Percentiles rank a stretch among this genome's conserved stretches.
Evolutionary conservation across 1,284 basidiomycete species (phyloP).

Genomic region (Heterobasidion occidentale): DNA sequence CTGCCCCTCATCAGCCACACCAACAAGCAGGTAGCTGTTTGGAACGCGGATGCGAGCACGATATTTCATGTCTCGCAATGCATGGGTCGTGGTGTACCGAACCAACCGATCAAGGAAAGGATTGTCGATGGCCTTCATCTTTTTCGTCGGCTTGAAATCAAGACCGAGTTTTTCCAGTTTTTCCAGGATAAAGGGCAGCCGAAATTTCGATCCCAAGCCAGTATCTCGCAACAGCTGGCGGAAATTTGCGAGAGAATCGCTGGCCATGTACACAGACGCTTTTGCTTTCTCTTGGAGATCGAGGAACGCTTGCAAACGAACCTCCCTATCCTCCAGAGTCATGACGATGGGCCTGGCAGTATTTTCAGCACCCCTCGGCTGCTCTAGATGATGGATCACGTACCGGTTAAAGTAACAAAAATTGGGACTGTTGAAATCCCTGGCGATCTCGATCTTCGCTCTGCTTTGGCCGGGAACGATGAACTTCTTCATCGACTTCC

Average conservation of each 20-base stretch:
- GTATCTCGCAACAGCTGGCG: constrained; percentile 34
- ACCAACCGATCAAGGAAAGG: constrained; percentile 47
- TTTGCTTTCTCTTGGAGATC: constrained; percentile 46
- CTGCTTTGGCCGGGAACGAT: constrained; percentile 27
- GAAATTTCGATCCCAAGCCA: constrained; percentile 40
- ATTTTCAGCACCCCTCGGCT: not conserved
- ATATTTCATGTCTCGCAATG: constrained; percentile 51
- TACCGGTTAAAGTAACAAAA: constrained; percentile 55
- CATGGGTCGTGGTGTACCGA: constrained; percentile 15
- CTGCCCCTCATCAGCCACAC: constrained; percentile 67
- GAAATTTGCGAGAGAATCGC: constrained; percentile 38
- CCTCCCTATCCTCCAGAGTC: constrained; percentile 32
- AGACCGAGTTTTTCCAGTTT: constrained; percentile 39
- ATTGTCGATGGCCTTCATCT: constrained; percentile 31
- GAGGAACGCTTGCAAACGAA: constrained; percentile 39
- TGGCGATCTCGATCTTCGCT: constrained; percentile 60
- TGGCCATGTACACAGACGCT: constrained; percentile 39
- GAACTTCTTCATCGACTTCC: constrained; percentile 75
- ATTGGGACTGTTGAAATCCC: constrained; percentile 45
- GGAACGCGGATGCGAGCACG: constrained; percentile 64
- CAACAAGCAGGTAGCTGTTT: constrained; percentile 56
- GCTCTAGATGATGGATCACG: not conserved
- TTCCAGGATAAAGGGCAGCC: constrained; percentile 37
- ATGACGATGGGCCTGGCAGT: constrained; percentile 12
- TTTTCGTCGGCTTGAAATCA: constrained; percentile 26